These are phyloP conservation scores for Paramecium biaurelia DNA, from an alignment of 73 alveolate species.

Conservation along the genomic window DNA sequence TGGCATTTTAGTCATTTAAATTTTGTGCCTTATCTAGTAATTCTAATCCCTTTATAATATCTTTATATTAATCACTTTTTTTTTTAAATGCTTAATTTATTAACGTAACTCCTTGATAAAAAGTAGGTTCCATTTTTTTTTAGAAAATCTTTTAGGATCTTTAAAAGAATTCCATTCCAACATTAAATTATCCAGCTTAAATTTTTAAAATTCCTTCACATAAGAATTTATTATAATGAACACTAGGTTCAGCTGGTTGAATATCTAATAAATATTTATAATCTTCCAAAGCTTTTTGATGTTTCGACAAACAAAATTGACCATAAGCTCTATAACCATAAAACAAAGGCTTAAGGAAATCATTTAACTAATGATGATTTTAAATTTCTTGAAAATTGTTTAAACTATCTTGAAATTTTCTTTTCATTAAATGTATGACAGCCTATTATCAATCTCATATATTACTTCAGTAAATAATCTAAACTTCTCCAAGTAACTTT, in stretches of 20 bases:
- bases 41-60: conserved; percentile 31
- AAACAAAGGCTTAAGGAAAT: conserved; percentile 60
- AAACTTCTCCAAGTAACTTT: conserved; percentile 53
- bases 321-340: conserved; percentile 71
- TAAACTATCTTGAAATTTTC: conserved; percentile 63
- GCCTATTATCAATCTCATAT: background rate
- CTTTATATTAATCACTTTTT: background rate
- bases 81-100: conserved; percentile 44
- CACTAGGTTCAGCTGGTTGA: conserved; percentile 25
- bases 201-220: conserved; percentile 66
- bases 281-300: conserved; percentile 67
- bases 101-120: conserved; percentile 62
- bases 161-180: conserved; percentile 56
- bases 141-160: conserved; percentile 56
- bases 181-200: conserved; percentile 43
- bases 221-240: conserved; percentile 54
- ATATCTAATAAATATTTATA: conserved; percentile 35
- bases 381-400: conserved; percentile 15
- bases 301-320: conserved; percentile 49
- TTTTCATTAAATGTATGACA: conserved; percentile 59
- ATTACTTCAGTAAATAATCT: conserved; percentile 61
- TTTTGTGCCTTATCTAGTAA: conserved; percentile 52
- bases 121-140: conserved; percentile 68
- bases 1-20: conserved; percentile 57
- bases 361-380: conserved; percentile 46